Conservation (phyloP, 129 eudicot genomes). For the Scalesia atractyloides region DNA sequence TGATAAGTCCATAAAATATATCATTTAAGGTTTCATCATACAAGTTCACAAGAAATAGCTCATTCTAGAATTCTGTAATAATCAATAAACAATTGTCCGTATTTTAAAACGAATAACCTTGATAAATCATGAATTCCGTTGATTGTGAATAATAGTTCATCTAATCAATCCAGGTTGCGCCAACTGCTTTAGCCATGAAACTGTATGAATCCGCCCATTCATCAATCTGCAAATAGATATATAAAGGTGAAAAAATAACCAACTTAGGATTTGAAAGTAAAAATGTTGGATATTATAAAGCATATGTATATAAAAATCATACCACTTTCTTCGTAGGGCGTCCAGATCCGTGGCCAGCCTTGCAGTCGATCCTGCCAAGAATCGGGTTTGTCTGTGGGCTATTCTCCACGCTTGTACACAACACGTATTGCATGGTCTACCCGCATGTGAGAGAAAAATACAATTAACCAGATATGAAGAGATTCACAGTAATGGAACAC, state of each 20-base stretch:
- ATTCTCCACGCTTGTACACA: conserved; percentile 46
- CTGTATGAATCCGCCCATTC: conserved; percentile 49
- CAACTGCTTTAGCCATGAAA: conserved; percentile 48
- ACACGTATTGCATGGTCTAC: conserved; percentile 49
- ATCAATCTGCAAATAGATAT: conserved; percentile 38
- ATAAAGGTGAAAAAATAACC: not conserved
- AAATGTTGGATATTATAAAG: not conserved
- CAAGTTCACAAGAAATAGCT: not conserved
- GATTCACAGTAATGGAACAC: not conserved
- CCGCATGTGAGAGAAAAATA: not conserved
- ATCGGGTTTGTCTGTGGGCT: conserved; percentile 49
- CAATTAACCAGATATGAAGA: not conserved
- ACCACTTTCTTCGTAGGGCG: conserved; percentile 54
- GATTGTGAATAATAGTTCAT: not conserved
- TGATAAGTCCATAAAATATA: not conserved
- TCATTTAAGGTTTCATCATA: not conserved
- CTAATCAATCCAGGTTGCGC: conserved; percentile 47
- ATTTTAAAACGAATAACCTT: not conserved
- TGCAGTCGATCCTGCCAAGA: conserved; percentile 48
- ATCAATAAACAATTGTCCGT: not conserved
- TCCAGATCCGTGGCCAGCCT: conserved; percentile 49
- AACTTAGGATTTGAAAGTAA: not conserved
- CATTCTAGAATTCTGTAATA: not conserved
- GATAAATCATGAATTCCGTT: not conserved
- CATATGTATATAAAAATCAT: not conserved